Evolutionary conservation across 371 early-diverging fungal genomes (phyloP).

Genomic region (Sporodiniella umbellata): DNA sequence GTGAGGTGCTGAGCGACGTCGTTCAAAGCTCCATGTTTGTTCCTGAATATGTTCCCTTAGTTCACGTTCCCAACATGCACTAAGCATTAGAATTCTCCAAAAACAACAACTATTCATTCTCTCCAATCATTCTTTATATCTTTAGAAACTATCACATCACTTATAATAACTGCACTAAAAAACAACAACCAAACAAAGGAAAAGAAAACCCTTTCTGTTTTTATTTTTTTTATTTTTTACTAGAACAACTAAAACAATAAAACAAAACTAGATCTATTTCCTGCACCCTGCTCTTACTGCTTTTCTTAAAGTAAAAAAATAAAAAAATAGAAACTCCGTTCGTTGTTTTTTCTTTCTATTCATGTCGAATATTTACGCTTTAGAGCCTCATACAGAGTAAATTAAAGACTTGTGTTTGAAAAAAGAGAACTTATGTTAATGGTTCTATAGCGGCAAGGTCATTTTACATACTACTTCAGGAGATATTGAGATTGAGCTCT

Average conservation of each 20-base stretch:
- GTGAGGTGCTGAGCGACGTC: conserved; percentile 46
- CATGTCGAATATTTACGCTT: conserved; percentile 73
- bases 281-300: too few species aligned
- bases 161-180: too few species aligned
- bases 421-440: too few species aligned
- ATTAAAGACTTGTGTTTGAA: not conserved
- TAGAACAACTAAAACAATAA: too few species aligned
- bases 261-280: too few species aligned
- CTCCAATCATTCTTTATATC: too few species aligned
- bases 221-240: too few species aligned
- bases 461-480: conserved; percentile 83
- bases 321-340: not conserved
- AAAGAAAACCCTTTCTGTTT: too few species aligned
- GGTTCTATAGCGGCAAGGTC: conserved; percentile 80
- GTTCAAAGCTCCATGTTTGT: conserved; percentile 51
- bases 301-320: too few species aligned
- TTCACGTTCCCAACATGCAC: conserved; percentile 23
- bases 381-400: conserved; percentile 73
- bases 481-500: conserved; percentile 90
- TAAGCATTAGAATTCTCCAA: not conserved
- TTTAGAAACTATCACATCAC: too few species aligned
- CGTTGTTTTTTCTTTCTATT: not conserved
- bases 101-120: too few species aligned
- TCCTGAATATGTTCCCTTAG: conserved; percentile 60
- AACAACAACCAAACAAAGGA: too few species aligned